Percentiles rank a stretch among this genome's conserved stretches.
Conservation (phyloP, 192 early-diverging fungal genomes). For the Umbelopsis sp. region DNA sequence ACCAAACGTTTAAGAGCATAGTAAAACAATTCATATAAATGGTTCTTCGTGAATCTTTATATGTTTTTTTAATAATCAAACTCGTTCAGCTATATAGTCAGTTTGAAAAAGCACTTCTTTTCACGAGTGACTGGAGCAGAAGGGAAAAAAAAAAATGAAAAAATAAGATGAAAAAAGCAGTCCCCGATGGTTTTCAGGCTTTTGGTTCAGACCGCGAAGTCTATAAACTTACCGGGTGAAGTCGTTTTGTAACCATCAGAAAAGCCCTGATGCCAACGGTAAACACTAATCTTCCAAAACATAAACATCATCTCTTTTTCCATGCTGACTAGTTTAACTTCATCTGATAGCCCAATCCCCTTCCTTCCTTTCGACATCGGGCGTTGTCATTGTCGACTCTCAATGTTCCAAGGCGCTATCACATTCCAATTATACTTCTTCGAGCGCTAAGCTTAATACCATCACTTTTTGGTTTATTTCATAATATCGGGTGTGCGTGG, state of each 20-base stretch:
- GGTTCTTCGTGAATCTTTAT: no score
- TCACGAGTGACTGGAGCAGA: no score
- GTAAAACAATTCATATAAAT: no score
- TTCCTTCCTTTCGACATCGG: slow-evolving; percentile 30
- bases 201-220: background rate
- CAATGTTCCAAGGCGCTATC: slow-evolving; percentile 36
- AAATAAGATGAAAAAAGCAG: background rate
- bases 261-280: slow-evolving; percentile 11
- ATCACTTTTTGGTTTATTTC: slow-evolving; percentile 31
- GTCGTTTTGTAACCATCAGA: background rate
- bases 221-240: background rate
- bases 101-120: no score
- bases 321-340: background rate
- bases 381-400: slow-evolving; percentile 32
- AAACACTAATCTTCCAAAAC: background rate
- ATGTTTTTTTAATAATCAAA: no score
- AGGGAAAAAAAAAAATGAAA: no score
- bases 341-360: slow-evolving; percentile 2
- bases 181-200: background rate
- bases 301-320: background rate
- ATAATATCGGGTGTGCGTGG: slow-evolving; percentile 29
- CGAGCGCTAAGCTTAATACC: slow-evolving; percentile 42
- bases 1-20: no score
- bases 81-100: no score
- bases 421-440: slow-evolving; percentile 36